Conservation (phyloP, 2,329 filamentous ascomycete genomes). For the Drechmeria coniospora region DNA sequence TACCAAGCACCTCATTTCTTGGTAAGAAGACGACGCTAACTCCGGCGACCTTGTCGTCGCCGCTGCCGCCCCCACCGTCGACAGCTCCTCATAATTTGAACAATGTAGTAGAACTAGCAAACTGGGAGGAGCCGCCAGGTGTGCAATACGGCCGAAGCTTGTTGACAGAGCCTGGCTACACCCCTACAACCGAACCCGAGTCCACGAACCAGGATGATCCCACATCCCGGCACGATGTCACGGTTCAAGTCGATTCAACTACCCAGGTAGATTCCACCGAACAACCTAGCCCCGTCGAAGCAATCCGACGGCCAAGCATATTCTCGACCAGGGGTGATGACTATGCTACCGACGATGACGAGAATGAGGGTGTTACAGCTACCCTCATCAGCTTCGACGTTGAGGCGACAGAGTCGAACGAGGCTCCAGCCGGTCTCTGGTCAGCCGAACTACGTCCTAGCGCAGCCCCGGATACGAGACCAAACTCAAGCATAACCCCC, state of each 20-base stretch:
- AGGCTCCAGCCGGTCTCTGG: constrained; percentile 37
- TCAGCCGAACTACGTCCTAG: constrained; percentile 43
- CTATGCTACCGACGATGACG: constrained; percentile 40
- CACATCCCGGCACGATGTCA: too few species aligned
- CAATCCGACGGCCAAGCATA: constrained; percentile 27
- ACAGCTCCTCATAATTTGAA: not conserved
- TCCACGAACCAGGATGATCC: too few species aligned
- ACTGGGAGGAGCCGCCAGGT: too few species aligned
- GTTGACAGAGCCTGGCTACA: too few species aligned
- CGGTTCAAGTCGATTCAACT: too few species aligned
- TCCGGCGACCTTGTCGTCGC: constrained; percentile 7
- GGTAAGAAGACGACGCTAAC: constrained; percentile 9
- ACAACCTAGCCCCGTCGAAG: constrained; percentile 14
- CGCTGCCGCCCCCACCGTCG: constrained; percentile 7
- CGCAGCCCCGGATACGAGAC: constrained; percentile 16
- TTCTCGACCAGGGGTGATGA: constrained; percentile 34
- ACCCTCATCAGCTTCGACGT: constrained; percentile 47
- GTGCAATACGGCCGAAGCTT: too few species aligned
- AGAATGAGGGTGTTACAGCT: constrained; percentile 36
- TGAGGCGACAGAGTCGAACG: constrained; percentile 37
- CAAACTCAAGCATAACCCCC: constrained; percentile 11
- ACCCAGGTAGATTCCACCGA: constrained; percentile 9
- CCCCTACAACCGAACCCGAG: too few species aligned
- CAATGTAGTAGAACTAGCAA: too few species aligned
- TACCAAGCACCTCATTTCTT: constrained; percentile 23